Conservation (phyloP, 805 yeast species). For the Teunomyces gatunensis region DNA sequence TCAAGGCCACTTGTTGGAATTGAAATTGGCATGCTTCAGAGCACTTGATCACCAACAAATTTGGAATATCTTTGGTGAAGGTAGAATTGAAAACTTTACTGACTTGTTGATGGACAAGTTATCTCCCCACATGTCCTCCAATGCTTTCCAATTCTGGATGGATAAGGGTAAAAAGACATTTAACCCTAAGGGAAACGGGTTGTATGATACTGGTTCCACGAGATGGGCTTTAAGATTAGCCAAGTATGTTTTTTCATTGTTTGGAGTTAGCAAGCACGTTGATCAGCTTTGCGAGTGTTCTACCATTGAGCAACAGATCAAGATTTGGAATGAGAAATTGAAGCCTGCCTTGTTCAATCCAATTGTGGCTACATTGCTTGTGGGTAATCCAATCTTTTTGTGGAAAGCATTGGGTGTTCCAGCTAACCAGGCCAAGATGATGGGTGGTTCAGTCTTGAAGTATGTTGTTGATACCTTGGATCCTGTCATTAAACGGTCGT, state of each 20-base stretch:
- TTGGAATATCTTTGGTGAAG: constrained; percentile 79
- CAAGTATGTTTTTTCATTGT: constrained; percentile 52
- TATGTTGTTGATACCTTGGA: constrained; percentile 78
- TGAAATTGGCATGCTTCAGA: constrained; percentile 70
- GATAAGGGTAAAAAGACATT: constrained; percentile 61
- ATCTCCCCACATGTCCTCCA: constrained; percentile 71
- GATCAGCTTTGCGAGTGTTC: constrained; percentile 55
- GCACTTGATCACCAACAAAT: constrained; percentile 52
- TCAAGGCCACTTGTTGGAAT: constrained; percentile 76
- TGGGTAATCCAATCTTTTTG: constrained; percentile 81
- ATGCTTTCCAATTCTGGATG: constrained; percentile 81
- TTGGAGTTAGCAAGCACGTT: constrained; percentile 53
- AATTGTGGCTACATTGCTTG: constrained; percentile 58
- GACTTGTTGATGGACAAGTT: constrained; percentile 49
- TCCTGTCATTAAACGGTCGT: constrained; percentile 63
- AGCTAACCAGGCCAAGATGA: constrained; percentile 76
- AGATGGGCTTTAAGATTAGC: constrained; percentile 82
- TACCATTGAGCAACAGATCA: constrained; percentile 59
- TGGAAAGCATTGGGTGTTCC: constrained; percentile 94
- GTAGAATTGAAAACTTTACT: constrained; percentile 52
- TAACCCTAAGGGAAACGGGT: constrained; percentile 52
- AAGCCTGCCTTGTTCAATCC: constrained; percentile 74
- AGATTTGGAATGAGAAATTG: constrained; percentile 60
- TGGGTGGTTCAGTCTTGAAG: constrained; percentile 67
- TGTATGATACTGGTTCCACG: constrained; percentile 75